phyloP scores from a whole-genome alignment of 106 monocot species.

The Dendrobium catenatum region DNA sequence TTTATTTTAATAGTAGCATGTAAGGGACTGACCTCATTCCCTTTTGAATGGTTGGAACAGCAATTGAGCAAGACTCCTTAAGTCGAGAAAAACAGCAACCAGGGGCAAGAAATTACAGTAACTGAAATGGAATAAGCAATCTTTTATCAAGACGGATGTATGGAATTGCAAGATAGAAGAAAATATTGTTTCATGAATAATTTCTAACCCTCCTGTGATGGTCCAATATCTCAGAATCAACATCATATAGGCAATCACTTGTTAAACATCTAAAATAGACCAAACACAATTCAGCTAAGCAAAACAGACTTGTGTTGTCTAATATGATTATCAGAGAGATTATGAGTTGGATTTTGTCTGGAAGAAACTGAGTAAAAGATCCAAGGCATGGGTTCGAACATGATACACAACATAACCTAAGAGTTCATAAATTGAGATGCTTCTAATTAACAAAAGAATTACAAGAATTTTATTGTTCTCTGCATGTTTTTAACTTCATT shows the following conservation, averaged over 20 bases:
- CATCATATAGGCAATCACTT: not conserved
- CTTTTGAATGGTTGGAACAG: slow-evolving; percentile 7
- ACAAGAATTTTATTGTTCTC: not conserved
- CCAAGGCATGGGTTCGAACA: not conserved
- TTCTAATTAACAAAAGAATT: not conserved
- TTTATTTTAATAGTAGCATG: not conserved
- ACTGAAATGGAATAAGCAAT: slow-evolving; percentile 13
- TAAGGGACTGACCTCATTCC: slow-evolving; percentile 9
- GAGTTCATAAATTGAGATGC: not conserved
- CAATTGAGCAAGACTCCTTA: not conserved
- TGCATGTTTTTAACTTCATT: not conserved
- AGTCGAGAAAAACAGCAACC: slow-evolving; percentile 7
- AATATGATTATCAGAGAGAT: not conserved
- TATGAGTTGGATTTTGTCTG: not conserved
- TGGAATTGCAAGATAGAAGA: not conserved
- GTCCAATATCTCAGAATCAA: not conserved
- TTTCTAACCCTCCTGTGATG: not conserved
- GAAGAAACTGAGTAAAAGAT: not conserved
- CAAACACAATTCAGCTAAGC: not conserved
- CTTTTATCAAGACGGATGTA: slow-evolving; percentile 1
- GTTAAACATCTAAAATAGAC: slow-evolving; percentile 2
- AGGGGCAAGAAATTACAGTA: slow-evolving; percentile 7
- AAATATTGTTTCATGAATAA: not conserved
- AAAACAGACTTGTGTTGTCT: not conserved
- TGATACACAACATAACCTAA: not conserved